Evolutionary conservation across 2,329 filamentous ascomycete species (phyloP).

Genomic region (Fusarium falciforme): DNA sequence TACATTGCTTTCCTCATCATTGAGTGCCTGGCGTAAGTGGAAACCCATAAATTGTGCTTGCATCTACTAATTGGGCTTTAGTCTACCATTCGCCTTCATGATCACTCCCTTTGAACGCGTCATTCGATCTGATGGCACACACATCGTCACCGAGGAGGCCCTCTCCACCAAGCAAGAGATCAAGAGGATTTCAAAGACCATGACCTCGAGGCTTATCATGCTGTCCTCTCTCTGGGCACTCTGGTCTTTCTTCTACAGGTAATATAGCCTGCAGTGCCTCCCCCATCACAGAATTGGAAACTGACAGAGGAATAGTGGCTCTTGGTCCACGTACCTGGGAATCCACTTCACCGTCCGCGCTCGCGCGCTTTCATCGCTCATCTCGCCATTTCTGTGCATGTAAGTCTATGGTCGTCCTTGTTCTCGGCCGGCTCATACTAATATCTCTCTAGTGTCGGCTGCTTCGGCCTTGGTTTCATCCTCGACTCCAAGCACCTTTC

Average conservation of each 20-base stretch:
- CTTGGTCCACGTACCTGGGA: conserved; percentile 11
- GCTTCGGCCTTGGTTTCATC: conserved; percentile 60
- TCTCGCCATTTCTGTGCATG: conserved; percentile 60
- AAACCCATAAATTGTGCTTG: neutral
- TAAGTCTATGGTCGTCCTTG: conserved; percentile 31
- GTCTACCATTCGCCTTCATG: conserved; percentile 13
- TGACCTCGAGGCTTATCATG: conserved; percentile 11
- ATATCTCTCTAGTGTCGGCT: conserved; percentile 50
- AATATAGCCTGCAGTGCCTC: neutral
- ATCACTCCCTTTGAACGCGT: conserved; percentile 13
- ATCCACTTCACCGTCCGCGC: conserved; percentile 8
- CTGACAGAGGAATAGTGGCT: conserved; percentile 2
- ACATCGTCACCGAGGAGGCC: conserved; percentile 7
- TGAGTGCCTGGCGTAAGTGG: conserved; percentile 14
- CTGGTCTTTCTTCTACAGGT: conserved; percentile 17
- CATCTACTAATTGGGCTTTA: neutral
- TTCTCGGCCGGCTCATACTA: neutral
- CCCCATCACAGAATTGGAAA: neutral
- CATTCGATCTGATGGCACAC: conserved; percentile 11
- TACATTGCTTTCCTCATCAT: conserved; percentile 17
- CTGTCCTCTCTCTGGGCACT: conserved; percentile 10
- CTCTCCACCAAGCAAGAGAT: conserved; percentile 11
- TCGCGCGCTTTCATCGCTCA: conserved; percentile 35
- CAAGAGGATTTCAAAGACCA: conserved; percentile 7
- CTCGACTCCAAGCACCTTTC: conserved; percentile 53